These are phyloP conservation scores for Aspergillus olivimuriae DNA, from an alignment of 495 filamentous ascomycete species.

Conservation along the genomic window DNA sequence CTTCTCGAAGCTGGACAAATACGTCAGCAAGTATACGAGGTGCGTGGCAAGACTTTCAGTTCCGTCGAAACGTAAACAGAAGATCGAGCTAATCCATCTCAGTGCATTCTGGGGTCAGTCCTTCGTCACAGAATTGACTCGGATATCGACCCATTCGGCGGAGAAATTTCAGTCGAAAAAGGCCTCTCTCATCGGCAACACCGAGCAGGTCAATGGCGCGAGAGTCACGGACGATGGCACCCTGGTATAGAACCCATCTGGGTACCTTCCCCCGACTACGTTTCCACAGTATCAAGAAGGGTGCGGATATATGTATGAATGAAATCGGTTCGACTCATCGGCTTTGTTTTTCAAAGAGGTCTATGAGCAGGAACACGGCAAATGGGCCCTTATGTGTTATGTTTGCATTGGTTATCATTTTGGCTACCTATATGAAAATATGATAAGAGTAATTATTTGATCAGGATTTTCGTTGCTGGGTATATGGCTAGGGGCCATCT, in stretches of 20 bases:
- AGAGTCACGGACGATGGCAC: not conserved
- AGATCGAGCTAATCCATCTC: conserved; percentile 5
- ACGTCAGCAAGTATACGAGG: conserved; percentile 94
- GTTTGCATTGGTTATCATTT: conserved; percentile 8
- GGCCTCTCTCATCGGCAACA: conserved; percentile 11
- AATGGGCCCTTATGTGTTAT: conserved; percentile 13
- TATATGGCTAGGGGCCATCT: conserved; percentile 11
- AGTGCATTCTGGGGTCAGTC: conserved; percentile 97
- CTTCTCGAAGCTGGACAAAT: conserved; percentile 83
- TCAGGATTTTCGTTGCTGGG: conserved; percentile 3
- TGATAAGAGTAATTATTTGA: conserved; percentile 5
- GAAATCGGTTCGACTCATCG: conserved; percentile 4
- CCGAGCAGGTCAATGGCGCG: conserved; percentile 12
- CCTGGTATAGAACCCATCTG: not conserved
- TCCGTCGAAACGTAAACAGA: not conserved
- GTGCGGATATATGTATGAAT: conserved; percentile 4
- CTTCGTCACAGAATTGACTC: conserved; percentile 79
- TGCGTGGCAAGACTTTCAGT: conserved; percentile 17
- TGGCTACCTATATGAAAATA: conserved; percentile 7
- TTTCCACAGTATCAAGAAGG: not conserved
- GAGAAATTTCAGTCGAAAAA: conserved; percentile 39
- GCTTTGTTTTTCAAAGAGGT: not conserved
- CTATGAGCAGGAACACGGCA: conserved; percentile 23
- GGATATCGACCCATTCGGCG: conserved; percentile 50
- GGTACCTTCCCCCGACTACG: not conserved